A percentile compares a stretch with the other conserved stretches of the same genome.
These are phyloP conservation scores for Candolleomyces eurysporus DNA, from an alignment of 768 basidiomycete genomes.

Conservation along the genomic window DNA sequence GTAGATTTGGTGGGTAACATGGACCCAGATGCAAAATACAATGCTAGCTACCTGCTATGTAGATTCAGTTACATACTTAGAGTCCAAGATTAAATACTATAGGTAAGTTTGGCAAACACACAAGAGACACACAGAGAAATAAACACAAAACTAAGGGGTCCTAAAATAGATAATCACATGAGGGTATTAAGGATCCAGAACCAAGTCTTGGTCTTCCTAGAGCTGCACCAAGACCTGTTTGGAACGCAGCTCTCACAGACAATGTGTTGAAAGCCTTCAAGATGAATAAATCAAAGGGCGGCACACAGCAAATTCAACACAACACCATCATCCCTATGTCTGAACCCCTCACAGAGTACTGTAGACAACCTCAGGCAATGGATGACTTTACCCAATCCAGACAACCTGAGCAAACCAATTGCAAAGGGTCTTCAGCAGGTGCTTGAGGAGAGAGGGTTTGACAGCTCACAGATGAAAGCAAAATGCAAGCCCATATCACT, in stretches of 20 bases:
- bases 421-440: constrained; percentile 33
- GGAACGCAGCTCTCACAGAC: constrained; percentile 31
- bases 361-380: constrained; percentile 29
- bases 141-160: too few species aligned
- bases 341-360: constrained; percentile 25
- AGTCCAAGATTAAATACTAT: too few species aligned
- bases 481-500: constrained; percentile 13
- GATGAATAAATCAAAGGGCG: constrained; percentile 41
- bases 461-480: constrained; percentile 17
- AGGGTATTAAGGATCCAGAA: too few species aligned
- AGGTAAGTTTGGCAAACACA: too few species aligned
- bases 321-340: constrained; percentile 37
- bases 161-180: too few species aligned
- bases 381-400: constrained; percentile 26
- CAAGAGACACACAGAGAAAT: too few species aligned
- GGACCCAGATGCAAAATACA: too few species aligned
- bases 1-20: too few species aligned
- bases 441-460: constrained; percentile 39
- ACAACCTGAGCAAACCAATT: constrained; percentile 22
- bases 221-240: too few species aligned
- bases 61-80: too few species aligned
- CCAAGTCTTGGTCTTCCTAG: too few species aligned
- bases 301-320: constrained; percentile 31
- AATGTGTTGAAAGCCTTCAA: constrained; percentile 40
- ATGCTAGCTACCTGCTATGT: too few species aligned